Percentiles rank a stretch among this genome's conserved stretches.
phyloP scores from a whole-genome alignment of 371 early-diverging fungal genomes.

The Circinella minor region DNA sequence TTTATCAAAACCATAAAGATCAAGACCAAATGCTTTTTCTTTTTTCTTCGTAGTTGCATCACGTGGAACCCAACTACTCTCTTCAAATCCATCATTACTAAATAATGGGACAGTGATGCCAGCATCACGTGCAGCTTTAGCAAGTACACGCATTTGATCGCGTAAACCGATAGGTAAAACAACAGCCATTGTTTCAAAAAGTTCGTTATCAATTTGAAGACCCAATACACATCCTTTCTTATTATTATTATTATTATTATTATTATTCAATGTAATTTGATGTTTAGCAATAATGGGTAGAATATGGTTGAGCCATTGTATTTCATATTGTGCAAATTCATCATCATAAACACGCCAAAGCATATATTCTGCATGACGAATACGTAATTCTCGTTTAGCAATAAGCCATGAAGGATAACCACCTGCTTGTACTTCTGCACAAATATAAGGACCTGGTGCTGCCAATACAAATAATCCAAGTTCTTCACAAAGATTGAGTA shows the following conservation, averaged over 20 bases:
- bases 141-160: slow-evolving; percentile 83
- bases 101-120: slow-evolving; percentile 83
- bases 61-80: slow-evolving; percentile 60
- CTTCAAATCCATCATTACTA: slow-evolving; percentile 83
- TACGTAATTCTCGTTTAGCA: slow-evolving; percentile 73
- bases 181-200: slow-evolving; percentile 65
- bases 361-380: slow-evolving; percentile 74
- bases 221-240: slow-evolving; percentile 71
- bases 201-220: slow-evolving; percentile 85
- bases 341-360: slow-evolving; percentile 75
- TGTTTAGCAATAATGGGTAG: slow-evolving; percentile 78
- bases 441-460: slow-evolving; percentile 89
- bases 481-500: slow-evolving; percentile 76
- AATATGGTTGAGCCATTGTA: slow-evolving; percentile 76
- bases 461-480: slow-evolving; percentile 80
- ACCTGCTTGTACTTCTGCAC: slow-evolving; percentile 88
- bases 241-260: slow-evolving; percentile 39
- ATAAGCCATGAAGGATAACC: slow-evolving; percentile 87
- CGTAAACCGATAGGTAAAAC: slow-evolving; percentile 76
- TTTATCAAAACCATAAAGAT: slow-evolving; percentile 83
- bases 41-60: slow-evolving; percentile 22
- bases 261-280: slow-evolving; percentile 65
- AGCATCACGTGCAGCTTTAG: slow-evolving; percentile 77
- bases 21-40: slow-evolving; percentile 70
- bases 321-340: slow-evolving; percentile 70